A percentile compares a stretch with the other conserved stretches of the same genome.
phyloP scores from a whole-genome alignment of 805 yeast species.

The Metschnikowia gelsemii region DNA sequence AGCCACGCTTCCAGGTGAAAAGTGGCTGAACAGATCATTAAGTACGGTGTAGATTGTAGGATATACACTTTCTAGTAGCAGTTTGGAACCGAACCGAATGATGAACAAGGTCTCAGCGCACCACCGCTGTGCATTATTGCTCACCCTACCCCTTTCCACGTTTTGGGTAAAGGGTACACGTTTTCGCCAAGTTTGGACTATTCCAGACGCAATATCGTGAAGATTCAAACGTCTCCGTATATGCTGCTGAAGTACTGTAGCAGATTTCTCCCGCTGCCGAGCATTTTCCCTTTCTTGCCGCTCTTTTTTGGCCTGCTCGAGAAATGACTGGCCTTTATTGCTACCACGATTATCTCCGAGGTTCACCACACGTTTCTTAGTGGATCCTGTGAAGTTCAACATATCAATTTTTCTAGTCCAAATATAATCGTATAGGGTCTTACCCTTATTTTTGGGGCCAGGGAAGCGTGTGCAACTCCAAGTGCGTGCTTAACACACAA shows the following conservation, averaged over 20 bases:
- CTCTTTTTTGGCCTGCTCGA: conserved; percentile 66
- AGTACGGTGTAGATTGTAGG: conserved; percentile 1
- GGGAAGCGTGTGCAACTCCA: not conserved
- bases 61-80: conserved; percentile 1
- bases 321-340: conserved; percentile 31
- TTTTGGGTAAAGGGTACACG: too few relatives aligned
- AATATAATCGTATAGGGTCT: not conserved
- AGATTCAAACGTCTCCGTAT: conserved; percentile 43
- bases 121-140: conserved; percentile 18
- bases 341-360: conserved; percentile 47
- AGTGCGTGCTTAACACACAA: not conserved
- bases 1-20: conserved; percentile 4
- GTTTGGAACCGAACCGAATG: conserved; percentile 13
- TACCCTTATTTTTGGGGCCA: not conserved
- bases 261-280: conserved; percentile 50
- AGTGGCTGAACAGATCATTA: not conserved
- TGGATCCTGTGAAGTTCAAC: conserved; percentile 67
- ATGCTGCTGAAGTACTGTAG: conserved; percentile 48
- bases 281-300: conserved; percentile 62
- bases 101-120: conserved; percentile 23
- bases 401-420: conserved; percentile 18
- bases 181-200: conserved; percentile 20
- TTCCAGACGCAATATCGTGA: conserved; percentile 23
- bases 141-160: too few relatives aligned
- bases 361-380: conserved; percentile 62